Percentiles rank a stretch among this genome's conserved stretches.
phyloP scores from a whole-genome alignment of 805 yeast species.

The Saturnispora quitensis region DNA sequence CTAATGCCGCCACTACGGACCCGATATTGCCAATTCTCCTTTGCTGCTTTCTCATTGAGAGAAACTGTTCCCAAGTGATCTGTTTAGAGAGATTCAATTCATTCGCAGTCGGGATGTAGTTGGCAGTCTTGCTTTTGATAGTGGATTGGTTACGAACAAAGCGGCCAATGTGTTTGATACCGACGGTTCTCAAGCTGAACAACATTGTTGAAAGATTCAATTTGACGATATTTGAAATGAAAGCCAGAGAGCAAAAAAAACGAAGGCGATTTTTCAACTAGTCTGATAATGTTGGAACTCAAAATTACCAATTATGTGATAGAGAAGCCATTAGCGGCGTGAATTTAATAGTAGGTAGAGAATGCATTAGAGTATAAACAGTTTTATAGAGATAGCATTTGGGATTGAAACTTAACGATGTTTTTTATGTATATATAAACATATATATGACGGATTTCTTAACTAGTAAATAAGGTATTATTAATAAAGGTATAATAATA shows the following conservation, averaged over 20 bases:
- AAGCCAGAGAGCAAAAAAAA: neutral
- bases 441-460: neutral
- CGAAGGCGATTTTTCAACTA: neutral
- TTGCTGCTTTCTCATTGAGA: conserved; percentile 65
- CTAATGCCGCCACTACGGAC: conserved; percentile 57
- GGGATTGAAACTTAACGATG: too few species aligned
- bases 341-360: too few species aligned
- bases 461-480: neutral
- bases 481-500: neutral
- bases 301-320: too few species aligned
- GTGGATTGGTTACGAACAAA: neutral
- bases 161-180: conserved; percentile 1
- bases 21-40: conserved; percentile 59
- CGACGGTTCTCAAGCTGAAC: neutral
- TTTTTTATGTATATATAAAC: too few species aligned
- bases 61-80: conserved; percentile 74
- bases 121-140: neutral
- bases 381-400: too few species aligned
- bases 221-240: neutral
- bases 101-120: conserved; percentile 14
- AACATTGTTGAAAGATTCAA: neutral
- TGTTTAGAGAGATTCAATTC: conserved; percentile 19
- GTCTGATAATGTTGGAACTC: too few species aligned
- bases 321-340: too few species aligned
- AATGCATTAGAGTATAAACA: too few species aligned